Evolutionary conservation across 306 rosid species (phyloP), one percentile per base, ranked within the genome.

Genomic region (Macrotyloma uniflorum): DNA sequence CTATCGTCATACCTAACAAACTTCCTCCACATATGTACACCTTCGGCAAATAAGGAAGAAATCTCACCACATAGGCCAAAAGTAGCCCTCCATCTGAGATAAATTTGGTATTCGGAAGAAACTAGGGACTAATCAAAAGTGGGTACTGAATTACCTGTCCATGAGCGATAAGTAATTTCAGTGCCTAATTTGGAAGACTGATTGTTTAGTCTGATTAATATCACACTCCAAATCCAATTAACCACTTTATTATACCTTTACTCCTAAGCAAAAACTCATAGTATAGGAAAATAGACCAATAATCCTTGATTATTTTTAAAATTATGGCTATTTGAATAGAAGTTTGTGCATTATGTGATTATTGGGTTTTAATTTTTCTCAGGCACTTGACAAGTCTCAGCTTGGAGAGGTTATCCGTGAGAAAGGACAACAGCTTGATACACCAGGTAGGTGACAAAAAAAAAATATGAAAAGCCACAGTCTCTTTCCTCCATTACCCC

Each of bases 381-480:
- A 95, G 98, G 97, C 99, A 35, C 90, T 95, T 61, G 96, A 91
- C 72, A 95, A 95, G 77, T 88, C 98, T 43, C 99, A 95, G 80
- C 97, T 95, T 51, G 96, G 98, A 64, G 91, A 88, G 6, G 83
- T 91, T 78, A 86, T 95, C 68, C 94, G 93, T 1, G 86, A 83
- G 55, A 91, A 91, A 81, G 97, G 86, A 70, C 93, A 83, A 85
- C 90, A 84, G 85, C 98, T 95, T 58, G 97, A 95, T 80, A 78
- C 99, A 59, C 91, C 93, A 54, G 98, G 99, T 96, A 68, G 4
- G 76, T 32, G 46, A 40, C 83, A 49, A 28, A 49, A 1, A 59
- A n/a, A 18, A 72, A 66, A 38, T 38, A 43, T 26, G 51, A 51
- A 49, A 58, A 16, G 9, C 36, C 43, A 18, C 57, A 14, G 24